Evolutionary conservation across 371 early-diverging fungal genomes (phyloP).

Genomic region (Blastocladiella emersonii): DNA sequence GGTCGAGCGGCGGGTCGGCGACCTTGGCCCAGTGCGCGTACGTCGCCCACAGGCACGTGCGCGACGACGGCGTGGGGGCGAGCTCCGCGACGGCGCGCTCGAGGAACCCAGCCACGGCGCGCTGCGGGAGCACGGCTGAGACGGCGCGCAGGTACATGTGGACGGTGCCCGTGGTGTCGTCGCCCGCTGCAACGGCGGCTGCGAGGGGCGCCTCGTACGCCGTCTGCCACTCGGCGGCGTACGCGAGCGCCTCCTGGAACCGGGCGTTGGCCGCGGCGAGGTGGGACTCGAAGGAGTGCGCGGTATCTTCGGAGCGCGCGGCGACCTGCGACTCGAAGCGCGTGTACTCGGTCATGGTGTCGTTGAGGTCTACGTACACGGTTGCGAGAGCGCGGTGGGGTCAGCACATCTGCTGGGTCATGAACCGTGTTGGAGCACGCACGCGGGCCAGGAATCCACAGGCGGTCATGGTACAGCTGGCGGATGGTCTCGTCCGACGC

Average conservation of each 20-base stretch:
- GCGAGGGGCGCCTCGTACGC: background rate
- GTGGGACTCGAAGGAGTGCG: background rate
- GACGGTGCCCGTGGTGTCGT: too few relatives aligned
- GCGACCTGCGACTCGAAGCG: background rate
- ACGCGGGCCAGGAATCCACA: background rate
- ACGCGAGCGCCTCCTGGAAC: background rate
- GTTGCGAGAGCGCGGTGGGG: too few relatives aligned
- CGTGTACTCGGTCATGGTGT: background rate
- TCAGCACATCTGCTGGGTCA: too few relatives aligned
- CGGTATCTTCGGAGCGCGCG: background rate
- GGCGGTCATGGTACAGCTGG: background rate
- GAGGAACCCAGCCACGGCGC: background rate
- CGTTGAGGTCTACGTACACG: background rate
- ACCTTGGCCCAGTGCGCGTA: too few relatives aligned
- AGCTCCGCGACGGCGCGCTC: background rate
- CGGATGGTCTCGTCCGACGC: background rate
- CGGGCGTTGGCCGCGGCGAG: background rate
- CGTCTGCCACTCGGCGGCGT: background rate
- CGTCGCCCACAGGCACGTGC: too few relatives aligned
- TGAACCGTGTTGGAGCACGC: too few relatives aligned
- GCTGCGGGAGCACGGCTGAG: background rate
- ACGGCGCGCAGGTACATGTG: background rate
- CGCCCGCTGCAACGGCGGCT: too few relatives aligned
- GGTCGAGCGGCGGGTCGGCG: too few relatives aligned
- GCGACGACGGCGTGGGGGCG: too few relatives aligned